These are phyloP conservation scores for Chionographis japonica DNA, from an alignment of 106 monocot species.

Conservation along the genomic window DNA sequence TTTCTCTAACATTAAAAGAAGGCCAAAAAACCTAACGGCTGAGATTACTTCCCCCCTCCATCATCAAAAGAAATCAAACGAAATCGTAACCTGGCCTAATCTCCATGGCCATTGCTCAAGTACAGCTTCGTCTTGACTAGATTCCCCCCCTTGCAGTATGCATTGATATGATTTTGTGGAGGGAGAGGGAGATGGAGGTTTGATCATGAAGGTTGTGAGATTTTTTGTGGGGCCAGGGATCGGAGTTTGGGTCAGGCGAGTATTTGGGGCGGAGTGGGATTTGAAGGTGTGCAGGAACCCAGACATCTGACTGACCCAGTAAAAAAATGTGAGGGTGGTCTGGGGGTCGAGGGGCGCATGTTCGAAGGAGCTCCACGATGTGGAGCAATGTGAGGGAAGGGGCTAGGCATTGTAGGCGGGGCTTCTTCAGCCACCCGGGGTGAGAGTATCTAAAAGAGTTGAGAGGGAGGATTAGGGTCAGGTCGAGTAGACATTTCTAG, in stretches of 20 bases:
- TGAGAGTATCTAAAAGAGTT: constrained; percentile 49
- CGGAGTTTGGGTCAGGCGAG: constrained; percentile 23
- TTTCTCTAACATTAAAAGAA: too few relatives aligned
- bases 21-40: too few relatives aligned
- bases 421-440: constrained; percentile 30
- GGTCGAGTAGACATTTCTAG: not conserved
- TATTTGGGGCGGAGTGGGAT: constrained; percentile 40
- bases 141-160: constrained; percentile 56
- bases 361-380: constrained; percentile 40
- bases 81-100: constrained; percentile 38
- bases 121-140: too few relatives aligned
- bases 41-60: too few relatives aligned
- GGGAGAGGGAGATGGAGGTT: constrained; percentile 22
- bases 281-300: constrained; percentile 45
- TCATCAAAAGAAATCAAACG: too few relatives aligned
- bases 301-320: constrained; percentile 36
- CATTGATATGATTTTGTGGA: constrained; percentile 46
- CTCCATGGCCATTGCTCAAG: constrained; percentile 26
- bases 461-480: constrained; percentile 3
- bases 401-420: constrained; percentile 20
- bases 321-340: constrained; percentile 50
- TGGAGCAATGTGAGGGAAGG: constrained; percentile 41
- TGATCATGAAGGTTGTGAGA: constrained; percentile 51
- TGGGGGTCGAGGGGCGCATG: constrained; percentile 23
- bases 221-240: constrained; percentile 18